Conservation (phyloP, 2,329 filamentous ascomycete species). For the Chrysoporthe austroafricana region DNA sequence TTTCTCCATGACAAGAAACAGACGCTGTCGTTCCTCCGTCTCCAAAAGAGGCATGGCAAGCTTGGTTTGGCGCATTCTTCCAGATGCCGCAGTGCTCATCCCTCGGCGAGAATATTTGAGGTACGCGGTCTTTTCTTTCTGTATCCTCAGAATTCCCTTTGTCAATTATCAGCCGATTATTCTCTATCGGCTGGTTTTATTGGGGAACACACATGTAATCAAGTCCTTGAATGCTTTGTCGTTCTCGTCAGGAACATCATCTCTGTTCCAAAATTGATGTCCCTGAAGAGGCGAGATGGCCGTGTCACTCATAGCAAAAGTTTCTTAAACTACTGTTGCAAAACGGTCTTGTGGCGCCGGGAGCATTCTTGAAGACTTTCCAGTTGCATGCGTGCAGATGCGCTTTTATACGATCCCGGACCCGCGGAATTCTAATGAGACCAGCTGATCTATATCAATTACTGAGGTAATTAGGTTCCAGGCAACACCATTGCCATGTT, state of each 20-base stretch:
- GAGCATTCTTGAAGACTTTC: not conserved
- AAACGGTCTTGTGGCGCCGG: not conserved
- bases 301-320: not conserved
- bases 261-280: not conserved
- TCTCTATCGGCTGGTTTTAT: not conserved
- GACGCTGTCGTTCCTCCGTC: conserved; percentile 5
- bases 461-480: not conserved
- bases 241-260: not conserved
- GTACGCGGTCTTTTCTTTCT: not conserved
- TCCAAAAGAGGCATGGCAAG: conserved; percentile 13
- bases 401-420: not conserved
- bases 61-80: conserved; percentile 1
- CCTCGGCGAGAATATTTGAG: not conserved
- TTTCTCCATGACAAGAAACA: not conserved
- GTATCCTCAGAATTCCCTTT: not conserved
- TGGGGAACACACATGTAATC: not conserved
- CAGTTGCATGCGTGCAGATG: not conserved
- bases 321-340: not conserved
- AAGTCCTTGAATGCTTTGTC: not conserved
- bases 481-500: not conserved
- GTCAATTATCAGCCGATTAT: not conserved
- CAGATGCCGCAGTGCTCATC: conserved; percentile 15
- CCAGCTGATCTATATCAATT: not conserved
- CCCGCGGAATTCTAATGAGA: not conserved
- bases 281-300: not conserved